These are phyloP conservation scores for Tetragonia tetragonoides DNA, from an alignment of 148 eudicot species.

Conservation along the genomic window DNA sequence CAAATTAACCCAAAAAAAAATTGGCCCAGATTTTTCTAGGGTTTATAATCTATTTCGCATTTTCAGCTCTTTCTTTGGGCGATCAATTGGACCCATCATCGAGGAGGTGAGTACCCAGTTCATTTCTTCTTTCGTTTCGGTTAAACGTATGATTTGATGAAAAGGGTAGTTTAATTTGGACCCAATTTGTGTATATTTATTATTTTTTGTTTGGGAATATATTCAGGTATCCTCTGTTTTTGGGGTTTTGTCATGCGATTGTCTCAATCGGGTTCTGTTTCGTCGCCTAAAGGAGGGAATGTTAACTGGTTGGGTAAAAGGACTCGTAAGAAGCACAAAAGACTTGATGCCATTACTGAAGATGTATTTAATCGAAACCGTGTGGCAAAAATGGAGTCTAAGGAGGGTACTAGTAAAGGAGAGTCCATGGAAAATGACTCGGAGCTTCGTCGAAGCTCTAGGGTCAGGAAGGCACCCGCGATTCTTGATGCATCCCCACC, in stretches of 20 bases:
- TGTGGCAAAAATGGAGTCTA: slow-evolving; percentile 33
- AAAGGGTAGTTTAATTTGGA: slow-evolving; percentile 4
- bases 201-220: slow-evolving; percentile 1
- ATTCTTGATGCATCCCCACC: slow-evolving; percentile 79
- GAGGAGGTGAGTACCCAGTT: slow-evolving; percentile 22
- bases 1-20: background rate
- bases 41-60: slow-evolving; percentile 28
- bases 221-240: slow-evolving; percentile 32
- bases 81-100: slow-evolving; percentile 22
- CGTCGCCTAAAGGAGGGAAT: slow-evolving; percentile 33
- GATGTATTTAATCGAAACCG: slow-evolving; percentile 46
- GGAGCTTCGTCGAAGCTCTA: slow-evolving; percentile 69
- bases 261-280: slow-evolving; percentile 40
- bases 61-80: background rate
- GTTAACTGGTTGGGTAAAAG: slow-evolving; percentile 44
- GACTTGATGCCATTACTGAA: slow-evolving; percentile 77
- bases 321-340: slow-evolving; percentile 74
- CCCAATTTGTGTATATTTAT: slow-evolving; percentile 14
- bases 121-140: background rate
- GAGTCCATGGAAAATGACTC: slow-evolving; percentile 34
- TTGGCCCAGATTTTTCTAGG: slow-evolving; percentile 31
- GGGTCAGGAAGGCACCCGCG: slow-evolving; percentile 65
- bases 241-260: slow-evolving; percentile 61
- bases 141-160: background rate
- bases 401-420: slow-evolving; percentile 31